These are phyloP conservation scores for Saccharum spontaneum DNA, from an alignment of 176 grass and related monocot species.

Conservation along the genomic window DNA sequence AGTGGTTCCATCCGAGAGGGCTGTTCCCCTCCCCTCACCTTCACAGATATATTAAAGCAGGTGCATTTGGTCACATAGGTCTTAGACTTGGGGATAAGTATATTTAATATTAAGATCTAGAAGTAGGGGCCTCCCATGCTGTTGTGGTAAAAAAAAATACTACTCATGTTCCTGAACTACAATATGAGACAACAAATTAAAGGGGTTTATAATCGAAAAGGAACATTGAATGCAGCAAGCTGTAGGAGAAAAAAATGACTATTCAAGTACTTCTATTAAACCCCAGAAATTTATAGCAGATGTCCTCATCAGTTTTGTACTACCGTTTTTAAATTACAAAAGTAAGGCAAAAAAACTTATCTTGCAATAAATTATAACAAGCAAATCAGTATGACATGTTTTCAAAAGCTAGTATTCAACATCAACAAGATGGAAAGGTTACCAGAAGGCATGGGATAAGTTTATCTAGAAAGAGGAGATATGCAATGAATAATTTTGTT, in stretches of 20 bases:
- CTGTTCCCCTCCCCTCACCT: conserved; percentile 99
- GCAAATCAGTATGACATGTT: background rate
- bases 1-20: conserved; percentile 93
- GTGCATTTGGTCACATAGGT: conserved; percentile 2
- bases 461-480: conserved; percentile 16
- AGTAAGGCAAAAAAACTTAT: background rate
- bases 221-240: background rate
- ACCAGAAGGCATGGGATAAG: conserved; percentile 7
- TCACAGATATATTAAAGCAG: conserved; percentile 23
- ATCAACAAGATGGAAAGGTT: background rate
- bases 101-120: conserved; percentile 10
- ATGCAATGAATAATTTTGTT: background rate
- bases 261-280: background rate
- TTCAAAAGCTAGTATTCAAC: background rate
- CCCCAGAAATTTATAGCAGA: background rate
- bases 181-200: conserved; percentile 11
- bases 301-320: background rate
- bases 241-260: background rate
- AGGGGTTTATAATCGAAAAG: background rate
- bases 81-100: background rate
- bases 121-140: background rate
- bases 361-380: conserved; percentile 10
- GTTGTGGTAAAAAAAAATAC: background rate
- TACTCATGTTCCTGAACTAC: background rate
- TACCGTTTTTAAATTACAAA: conserved; percentile 8